Conservation (phyloP, 805 yeast species). For the Teunomyces panamensis region DNA sequence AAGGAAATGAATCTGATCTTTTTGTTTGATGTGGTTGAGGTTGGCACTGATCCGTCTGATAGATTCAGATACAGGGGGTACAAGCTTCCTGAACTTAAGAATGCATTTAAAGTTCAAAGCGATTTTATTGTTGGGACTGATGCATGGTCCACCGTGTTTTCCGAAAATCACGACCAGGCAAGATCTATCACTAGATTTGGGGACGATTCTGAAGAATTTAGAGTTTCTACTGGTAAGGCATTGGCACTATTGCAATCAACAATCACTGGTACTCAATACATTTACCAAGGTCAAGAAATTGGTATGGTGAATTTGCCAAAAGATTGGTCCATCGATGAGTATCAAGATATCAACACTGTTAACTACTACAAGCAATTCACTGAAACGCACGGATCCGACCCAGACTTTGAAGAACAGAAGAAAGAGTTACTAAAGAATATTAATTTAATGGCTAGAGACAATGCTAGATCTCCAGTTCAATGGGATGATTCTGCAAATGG, state of each 20-base stretch:
- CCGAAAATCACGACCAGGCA: conserved; percentile 60
- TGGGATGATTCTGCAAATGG: conserved; percentile 45
- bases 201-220: conserved; percentile 29
- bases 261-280: conserved; percentile 52
- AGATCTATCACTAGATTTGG: conserved; percentile 52
- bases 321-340: conserved; percentile 47
- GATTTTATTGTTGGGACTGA: conserved; percentile 45
- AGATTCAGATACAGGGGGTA: conserved; percentile 34
- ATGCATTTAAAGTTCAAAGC: conserved; percentile 15
- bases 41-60: conserved; percentile 35
- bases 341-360: conserved; percentile 47
- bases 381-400: conserved; percentile 22
- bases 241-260: conserved; percentile 44
- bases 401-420: conserved; percentile 15
- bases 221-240: conserved; percentile 45
- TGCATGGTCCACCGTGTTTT: conserved; percentile 56
- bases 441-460: conserved; percentile 46
- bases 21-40: conserved; percentile 27
- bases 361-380: conserved; percentile 37
- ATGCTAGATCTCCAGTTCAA: conserved; percentile 55
- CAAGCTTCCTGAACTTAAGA: conserved; percentile 38
- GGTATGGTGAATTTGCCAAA: conserved; percentile 51
- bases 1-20: conserved; percentile 38
- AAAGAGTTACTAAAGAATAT: conserved; percentile 29
- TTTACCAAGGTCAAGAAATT: conserved; percentile 62